These are phyloP conservation scores for Puccinia horiana DNA, from an alignment of 1,284 basidiomycete species.

Conservation along the genomic window DNA sequence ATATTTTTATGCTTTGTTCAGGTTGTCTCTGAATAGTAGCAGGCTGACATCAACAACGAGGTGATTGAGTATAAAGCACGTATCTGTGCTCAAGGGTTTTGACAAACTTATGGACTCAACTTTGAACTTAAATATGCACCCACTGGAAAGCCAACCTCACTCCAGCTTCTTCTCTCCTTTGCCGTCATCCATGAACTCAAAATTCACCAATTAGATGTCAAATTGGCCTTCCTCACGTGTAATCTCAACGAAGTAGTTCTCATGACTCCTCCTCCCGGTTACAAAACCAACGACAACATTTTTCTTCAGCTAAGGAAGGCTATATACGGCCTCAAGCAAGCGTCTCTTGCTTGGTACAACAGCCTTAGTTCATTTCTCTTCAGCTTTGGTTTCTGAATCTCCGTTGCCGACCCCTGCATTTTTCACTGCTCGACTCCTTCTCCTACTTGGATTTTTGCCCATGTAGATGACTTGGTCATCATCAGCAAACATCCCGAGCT, in stretches of 20 bases:
- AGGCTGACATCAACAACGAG: no score
- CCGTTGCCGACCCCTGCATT: conserved; percentile 1
- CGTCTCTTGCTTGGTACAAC: neutral
- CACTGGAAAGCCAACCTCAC: neutral
- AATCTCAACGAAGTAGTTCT: neutral
- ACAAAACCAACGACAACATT: neutral
- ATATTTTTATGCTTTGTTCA: no score
- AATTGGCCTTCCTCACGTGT: neutral
- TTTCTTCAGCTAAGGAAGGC: neutral
- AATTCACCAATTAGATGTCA: neutral
- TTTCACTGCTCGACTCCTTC: neutral
- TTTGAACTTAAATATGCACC: neutral
- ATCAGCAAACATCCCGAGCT: neutral
- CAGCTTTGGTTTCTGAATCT: neutral
- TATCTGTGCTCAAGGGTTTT: no score
- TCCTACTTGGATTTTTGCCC: neutral
- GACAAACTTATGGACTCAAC: neutral
- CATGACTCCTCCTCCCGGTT: neutral
- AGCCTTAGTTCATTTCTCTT: neutral
- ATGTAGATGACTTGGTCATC: conserved; percentile 26
- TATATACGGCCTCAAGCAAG: neutral
- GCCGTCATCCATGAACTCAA: neutral
- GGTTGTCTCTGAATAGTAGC: no score
- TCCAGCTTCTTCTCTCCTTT: neutral
- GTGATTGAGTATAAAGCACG: no score